A percentile compares a stretch with the other conserved stretches of the same genome.
Conservation (phyloP, 768 basidiomycete species). For the Phanerochaete sordida region DNA sequence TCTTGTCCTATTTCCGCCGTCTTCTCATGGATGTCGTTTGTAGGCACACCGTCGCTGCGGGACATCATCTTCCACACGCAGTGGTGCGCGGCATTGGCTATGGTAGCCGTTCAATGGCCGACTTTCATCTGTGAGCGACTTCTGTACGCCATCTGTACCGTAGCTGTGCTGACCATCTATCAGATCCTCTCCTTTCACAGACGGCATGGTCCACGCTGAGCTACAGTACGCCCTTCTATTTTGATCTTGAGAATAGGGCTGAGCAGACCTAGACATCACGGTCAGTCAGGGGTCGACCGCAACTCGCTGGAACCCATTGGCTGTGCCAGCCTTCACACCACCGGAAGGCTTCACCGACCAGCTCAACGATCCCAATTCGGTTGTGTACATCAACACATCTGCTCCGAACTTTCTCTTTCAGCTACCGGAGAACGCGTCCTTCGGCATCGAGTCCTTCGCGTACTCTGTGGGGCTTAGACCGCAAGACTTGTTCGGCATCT, state of each 20-base stretch:
- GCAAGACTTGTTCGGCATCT: slow-evolving; percentile 78
- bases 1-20: not conserved
- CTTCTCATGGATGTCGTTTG: slow-evolving; percentile 12
- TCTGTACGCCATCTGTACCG: slow-evolving; percentile 14
- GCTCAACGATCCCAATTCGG: slow-evolving; percentile 63
- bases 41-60: slow-evolving; percentile 88
- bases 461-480: slow-evolving; percentile 80
- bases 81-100: slow-evolving; percentile 83
- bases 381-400: slow-evolving; percentile 69
- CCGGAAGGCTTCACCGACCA: slow-evolving; percentile 73
- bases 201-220: slow-evolving; percentile 84
- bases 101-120: slow-evolving; percentile 97
- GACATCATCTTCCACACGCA: slow-evolving; percentile 94
- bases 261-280: slow-evolving; percentile 58
- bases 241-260: slow-evolving; percentile 6
- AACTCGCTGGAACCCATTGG: slow-evolving; percentile 66
- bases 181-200: slow-evolving; percentile 87
- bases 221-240: slow-evolving; percentile 51
- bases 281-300: slow-evolving; percentile 46
- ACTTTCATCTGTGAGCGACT: slow-evolving; percentile 71
- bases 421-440: slow-evolving; percentile 54
- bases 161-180: slow-evolving; percentile 4
- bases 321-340: slow-evolving; percentile 54
- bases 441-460: slow-evolving; percentile 82
- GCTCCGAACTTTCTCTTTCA: slow-evolving; percentile 73